These are phyloP conservation scores for Monosporascus sp. DNA, from an alignment of 2,329 filamentous ascomycete species.

Conservation along the genomic window DNA sequence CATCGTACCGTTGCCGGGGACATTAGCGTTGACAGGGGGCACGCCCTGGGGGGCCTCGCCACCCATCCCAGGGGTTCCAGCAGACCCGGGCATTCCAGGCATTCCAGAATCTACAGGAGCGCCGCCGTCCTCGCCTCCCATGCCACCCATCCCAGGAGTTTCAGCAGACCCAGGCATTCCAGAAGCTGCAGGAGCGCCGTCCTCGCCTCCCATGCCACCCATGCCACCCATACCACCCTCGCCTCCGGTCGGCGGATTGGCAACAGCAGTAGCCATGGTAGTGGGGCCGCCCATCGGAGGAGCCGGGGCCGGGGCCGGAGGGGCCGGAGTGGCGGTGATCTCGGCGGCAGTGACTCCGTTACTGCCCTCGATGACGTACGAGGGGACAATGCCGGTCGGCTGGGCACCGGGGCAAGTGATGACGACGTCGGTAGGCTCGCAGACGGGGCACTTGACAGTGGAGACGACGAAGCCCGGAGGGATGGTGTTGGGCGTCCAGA, in stretches of 20 bases:
- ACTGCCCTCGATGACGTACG: constrained; percentile 23
- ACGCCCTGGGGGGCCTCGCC: neutral
- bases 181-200: neutral
- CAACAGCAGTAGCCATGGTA: neutral
- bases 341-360: constrained; percentile 31
- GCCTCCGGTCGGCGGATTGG: neutral
- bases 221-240: neutral
- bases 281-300: neutral
- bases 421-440: constrained; percentile 25
- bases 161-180: neutral
- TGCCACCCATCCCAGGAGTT: neutral
- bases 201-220: neutral
- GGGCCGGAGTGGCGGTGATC: constrained; percentile 6
- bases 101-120: neutral
- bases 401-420: constrained; percentile 33
- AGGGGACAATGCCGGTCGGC: constrained; percentile 17
- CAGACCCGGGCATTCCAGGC: neutral
- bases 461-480: constrained; percentile 35
- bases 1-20: constrained; percentile 13
- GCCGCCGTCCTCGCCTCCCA: neutral
- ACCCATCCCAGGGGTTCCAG: neutral
- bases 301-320: constrained; percentile 2
- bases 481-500: constrained; percentile 24
- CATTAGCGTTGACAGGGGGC: neutral
- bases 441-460: constrained; percentile 29